Evolutionary conservation across 345 rosid species (phyloP).

Genomic region (Pugionium cornutum): DNA sequence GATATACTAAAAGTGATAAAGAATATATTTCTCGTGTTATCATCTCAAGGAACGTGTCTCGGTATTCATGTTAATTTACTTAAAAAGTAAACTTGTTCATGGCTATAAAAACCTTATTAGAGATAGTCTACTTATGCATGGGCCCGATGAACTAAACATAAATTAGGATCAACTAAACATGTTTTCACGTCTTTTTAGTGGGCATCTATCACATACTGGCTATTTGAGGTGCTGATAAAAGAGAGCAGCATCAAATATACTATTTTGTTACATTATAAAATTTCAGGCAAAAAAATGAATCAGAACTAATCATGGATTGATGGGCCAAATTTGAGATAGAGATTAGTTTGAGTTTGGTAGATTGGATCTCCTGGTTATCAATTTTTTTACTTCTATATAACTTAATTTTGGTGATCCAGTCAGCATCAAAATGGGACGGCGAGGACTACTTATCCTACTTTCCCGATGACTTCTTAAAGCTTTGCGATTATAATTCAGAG

Average conservation of each 20-base stretch:
- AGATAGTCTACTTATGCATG: slow-evolving; percentile 8
- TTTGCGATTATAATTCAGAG: no score
- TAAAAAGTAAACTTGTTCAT: slow-evolving; percentile 6
- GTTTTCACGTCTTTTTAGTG: slow-evolving; percentile 20
- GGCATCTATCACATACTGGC: slow-evolving; percentile 35
- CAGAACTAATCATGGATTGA: no score
- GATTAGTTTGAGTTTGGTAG: no score
- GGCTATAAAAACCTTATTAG: slow-evolving; percentile 12
- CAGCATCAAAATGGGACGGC: no score
- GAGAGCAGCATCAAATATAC: slow-evolving; percentile 22
- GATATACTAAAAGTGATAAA: slow-evolving; percentile 20
- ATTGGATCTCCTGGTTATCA: no score
- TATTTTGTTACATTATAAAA: not conserved
- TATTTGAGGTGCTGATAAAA: slow-evolving; percentile 26
- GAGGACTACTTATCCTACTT: no score
- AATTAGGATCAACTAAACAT: slow-evolving; percentile 20
- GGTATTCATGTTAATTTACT: not conserved
- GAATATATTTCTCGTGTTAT: slow-evolving; percentile 37
- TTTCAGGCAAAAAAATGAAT: no score
- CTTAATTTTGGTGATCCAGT: no score
- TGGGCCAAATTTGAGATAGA: no score
- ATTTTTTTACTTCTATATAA: no score
- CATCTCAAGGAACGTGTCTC: slow-evolving; percentile 34
- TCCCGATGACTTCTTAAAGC: no score
- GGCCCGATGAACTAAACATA: slow-evolving; percentile 31